These are phyloP conservation scores for Aristolochia californica DNA, from an alignment of 164 flowering plant species.

Conservation along the genomic window DNA sequence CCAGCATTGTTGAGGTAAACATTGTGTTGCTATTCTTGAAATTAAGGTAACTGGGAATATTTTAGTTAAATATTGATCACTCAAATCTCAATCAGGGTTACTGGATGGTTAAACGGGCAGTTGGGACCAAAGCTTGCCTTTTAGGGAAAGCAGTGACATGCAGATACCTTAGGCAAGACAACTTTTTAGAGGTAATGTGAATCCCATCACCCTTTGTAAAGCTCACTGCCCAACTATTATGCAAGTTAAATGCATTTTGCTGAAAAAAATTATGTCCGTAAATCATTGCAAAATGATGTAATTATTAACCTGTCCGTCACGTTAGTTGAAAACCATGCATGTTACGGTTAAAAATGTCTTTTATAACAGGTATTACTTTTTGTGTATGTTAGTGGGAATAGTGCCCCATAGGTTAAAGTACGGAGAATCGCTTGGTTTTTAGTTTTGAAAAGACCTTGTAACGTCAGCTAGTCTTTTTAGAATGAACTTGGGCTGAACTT, in stretches of 20 bases:
- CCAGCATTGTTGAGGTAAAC: conserved; percentile 80
- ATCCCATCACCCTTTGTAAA: not conserved
- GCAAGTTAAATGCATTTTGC: not conserved
- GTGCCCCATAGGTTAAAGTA: too few species aligned
- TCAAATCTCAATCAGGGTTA: conserved; percentile 46
- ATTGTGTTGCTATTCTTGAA: conserved; percentile 2
- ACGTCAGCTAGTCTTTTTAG: too few species aligned
- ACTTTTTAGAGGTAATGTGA: conserved; percentile 70
- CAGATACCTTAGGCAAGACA: conserved; percentile 73
- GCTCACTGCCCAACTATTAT: not conserved
- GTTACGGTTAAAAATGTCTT: too few species aligned
- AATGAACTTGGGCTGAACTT: too few species aligned
- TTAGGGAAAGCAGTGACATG: conserved; percentile 93
- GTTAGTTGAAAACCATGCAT: too few species aligned
- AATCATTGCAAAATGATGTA: too few species aligned
- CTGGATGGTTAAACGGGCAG: conserved; percentile 99
- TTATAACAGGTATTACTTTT: too few species aligned
- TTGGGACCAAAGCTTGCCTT: conserved; percentile 92
- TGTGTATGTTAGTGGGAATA: too few species aligned
- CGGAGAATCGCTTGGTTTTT: too few species aligned
- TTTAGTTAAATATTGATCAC: not conserved
- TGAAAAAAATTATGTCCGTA: not conserved
- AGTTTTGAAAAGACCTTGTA: too few species aligned
- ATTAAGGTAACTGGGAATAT: not conserved
- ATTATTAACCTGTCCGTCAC: too few species aligned